phyloP scores from a whole-genome alignment of 805 yeast genomes.

The Saccharomyces mikatae region DNA sequence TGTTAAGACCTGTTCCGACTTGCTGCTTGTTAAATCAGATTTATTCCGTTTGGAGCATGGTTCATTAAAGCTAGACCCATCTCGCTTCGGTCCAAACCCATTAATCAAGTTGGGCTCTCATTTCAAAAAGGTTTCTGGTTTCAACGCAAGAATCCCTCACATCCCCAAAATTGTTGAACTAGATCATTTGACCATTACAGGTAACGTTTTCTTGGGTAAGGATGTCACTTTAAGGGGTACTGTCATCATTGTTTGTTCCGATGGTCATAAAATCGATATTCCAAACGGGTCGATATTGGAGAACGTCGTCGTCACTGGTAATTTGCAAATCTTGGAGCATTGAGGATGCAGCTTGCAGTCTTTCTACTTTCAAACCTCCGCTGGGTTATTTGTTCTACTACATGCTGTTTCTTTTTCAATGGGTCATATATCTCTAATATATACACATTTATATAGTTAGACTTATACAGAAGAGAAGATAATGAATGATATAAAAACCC shows the following conservation, averaged over 20 bases:
- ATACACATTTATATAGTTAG: neutral
- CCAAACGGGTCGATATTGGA: slow-evolving; percentile 91
- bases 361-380: neutral
- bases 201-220: slow-evolving; percentile 84
- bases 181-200: slow-evolving; percentile 92
- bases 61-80: slow-evolving; percentile 71
- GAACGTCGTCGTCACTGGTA: slow-evolving; percentile 93
- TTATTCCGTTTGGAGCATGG: slow-evolving; percentile 88
- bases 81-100: slow-evolving; percentile 86
- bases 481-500: neutral
- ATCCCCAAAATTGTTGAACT: slow-evolving; percentile 92
- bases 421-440: neutral
- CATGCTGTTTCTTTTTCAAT: neutral
- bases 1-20: slow-evolving; percentile 93
- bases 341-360: slow-evolving; percentile 23
- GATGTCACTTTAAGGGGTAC: slow-evolving; percentile 88
- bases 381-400: neutral
- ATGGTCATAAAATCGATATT: slow-evolving; percentile 89
- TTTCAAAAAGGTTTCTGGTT: slow-evolving; percentile 89
- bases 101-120: slow-evolving; percentile 93
- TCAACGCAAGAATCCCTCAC: slow-evolving; percentile 69
- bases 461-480: neutral
- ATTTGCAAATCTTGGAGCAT: slow-evolving; percentile 86
- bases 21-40: slow-evolving; percentile 90
- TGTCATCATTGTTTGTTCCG: slow-evolving; percentile 93